These are phyloP conservation scores for Candida smagusa DNA, from an alignment of 1,139 yeast genomes.

Conservation along the genomic window DNA sequence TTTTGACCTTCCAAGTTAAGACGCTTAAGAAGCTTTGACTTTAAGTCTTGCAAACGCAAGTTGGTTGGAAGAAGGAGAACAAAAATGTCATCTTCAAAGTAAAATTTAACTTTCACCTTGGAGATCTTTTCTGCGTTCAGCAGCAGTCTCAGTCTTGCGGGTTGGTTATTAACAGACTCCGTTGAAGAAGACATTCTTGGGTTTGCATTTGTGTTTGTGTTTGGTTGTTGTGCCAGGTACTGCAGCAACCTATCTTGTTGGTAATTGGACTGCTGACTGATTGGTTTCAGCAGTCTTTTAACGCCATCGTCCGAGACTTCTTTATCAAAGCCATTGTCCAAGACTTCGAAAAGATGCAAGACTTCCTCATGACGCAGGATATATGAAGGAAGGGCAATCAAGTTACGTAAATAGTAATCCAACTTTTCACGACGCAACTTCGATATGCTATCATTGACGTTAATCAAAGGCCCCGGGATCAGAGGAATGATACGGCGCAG, in stretches of 20 bases:
- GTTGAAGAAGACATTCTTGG: conserved; percentile 7
- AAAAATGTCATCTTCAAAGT: conserved; percentile 85
- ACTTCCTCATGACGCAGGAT: conserved; percentile 73
- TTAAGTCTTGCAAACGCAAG: conserved; percentile 59
- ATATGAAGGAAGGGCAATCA: conserved; percentile 72
- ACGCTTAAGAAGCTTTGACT: conserved; percentile 63
- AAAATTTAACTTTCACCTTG: conserved; percentile 74
- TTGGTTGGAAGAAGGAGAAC: conserved; percentile 73
- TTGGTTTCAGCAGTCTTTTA: conserved; percentile 35
- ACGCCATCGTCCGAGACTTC: conserved; percentile 25
- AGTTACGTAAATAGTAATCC: conserved; percentile 75
- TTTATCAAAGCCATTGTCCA: conserved; percentile 61
- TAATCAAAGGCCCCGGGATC: conserved; percentile 94
- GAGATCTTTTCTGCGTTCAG: conserved; percentile 14
- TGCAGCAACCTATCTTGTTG: conserved; percentile 45
- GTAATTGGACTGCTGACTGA: conserved; percentile 39
- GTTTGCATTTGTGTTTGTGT: conserved; percentile 3
- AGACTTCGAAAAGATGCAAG: conserved; percentile 63
- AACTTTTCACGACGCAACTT: conserved; percentile 81
- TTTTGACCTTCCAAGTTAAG: conserved; percentile 31
- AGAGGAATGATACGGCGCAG: conserved; percentile 78
- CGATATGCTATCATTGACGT: conserved; percentile 86
- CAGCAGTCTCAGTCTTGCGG: conserved; percentile 12
- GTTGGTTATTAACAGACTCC: conserved; percentile 7
- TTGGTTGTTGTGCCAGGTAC: conserved; percentile 29